Evolutionary conservation across 805 yeast species (phyloP), one percentile per base, ranked within the genome.

Genomic region (Ogataea philodendri): DNA sequence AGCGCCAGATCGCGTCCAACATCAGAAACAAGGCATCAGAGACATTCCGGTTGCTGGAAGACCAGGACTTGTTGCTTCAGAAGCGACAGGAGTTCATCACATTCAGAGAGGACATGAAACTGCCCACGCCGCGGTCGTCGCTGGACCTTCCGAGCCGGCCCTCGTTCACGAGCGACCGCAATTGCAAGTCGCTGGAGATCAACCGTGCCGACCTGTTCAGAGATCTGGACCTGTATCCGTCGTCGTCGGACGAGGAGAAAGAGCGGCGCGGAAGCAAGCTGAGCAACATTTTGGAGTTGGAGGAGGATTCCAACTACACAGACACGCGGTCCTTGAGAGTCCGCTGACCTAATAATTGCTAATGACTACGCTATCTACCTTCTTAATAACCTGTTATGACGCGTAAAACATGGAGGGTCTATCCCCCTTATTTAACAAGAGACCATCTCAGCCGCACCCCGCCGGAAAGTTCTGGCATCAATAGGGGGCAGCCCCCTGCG

Each of bases 61-160:
- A 65, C 35, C 60, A 60, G 17, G 49, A 49, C 1, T 52, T 63
- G 19, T 54, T 76, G 35, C 48, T 44, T 5, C 47, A 53, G 15
- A 73, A 72, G 44, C 57, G 79, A 30, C 47, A 60, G 4, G 63
- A 64, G 31, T 69, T 67, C 43, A 67, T 66, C 35, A 51, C 49
- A 13, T 51, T 69, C 36, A 48, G 76, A 30, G 47, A 59, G 9
- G 69, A 66, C 16, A 67, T 72, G 72, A 50, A 51, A 30, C 27
- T 43, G 9, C 58, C 58, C 3, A 53, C 56, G 1, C 56, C 58
- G 7, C 32, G 56, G 22, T 51, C 56, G 4, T 53, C 58, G 3
- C 20, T 55, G 41, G 39, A 51, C 52, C 2, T 42, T n/a, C 44
- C 45, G 15, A 41, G 52, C 32, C 48, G 59, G 18, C 50, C 60